These are phyloP conservation scores for Neobulgaria alba DNA, from an alignment of 2,329 filamentous ascomycete genomes.

Conservation along the genomic window DNA sequence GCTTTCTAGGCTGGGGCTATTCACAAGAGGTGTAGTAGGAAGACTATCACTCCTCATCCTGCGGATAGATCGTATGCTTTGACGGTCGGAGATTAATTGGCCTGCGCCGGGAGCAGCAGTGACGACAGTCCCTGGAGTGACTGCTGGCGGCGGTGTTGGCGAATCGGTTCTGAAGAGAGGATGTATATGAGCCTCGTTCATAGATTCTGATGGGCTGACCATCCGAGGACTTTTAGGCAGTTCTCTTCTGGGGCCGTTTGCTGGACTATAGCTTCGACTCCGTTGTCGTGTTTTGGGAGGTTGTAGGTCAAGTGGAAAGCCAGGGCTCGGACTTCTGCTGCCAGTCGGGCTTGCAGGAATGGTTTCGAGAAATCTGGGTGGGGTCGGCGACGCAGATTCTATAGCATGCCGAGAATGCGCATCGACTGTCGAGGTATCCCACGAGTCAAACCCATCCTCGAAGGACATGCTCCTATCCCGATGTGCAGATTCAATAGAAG, in stretches of 20 bases:
- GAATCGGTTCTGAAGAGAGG: conserved; percentile 69
- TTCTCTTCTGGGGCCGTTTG: conserved; percentile 16
- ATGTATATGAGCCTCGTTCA: conserved; percentile 60
- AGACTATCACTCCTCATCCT: conserved; percentile 50
- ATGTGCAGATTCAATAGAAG: conserved; percentile 40
- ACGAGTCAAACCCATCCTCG: conserved; percentile 64
- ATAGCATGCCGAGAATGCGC: conserved; percentile 51
- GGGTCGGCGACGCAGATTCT: conserved; percentile 31
- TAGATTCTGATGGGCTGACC: conserved; percentile 29
- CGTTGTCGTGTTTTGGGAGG: conserved; percentile 32
- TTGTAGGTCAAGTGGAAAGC: conserved; percentile 47
- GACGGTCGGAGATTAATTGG: conserved; percentile 48
- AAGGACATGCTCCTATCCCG: conserved; percentile 16
- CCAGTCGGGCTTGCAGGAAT: conserved; percentile 58
- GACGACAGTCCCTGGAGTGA: conserved; percentile 63
- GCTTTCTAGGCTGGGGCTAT: conserved; percentile 41
- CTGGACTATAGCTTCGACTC: conserved; percentile 27
- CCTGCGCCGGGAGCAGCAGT: conserved; percentile 61
- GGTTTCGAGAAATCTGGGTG: conserved; percentile 51
- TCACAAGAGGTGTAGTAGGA: conserved; percentile 41
- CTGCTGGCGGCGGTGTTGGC: conserved; percentile 54
- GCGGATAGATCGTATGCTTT: conserved; percentile 41
- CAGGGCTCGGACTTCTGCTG: conserved; percentile 58
- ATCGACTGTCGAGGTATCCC: conserved; percentile 65
- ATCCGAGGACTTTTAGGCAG: conserved; percentile 8